Evolutionary conservation across 352 stramenopile species (phyloP).

Genomic region (Phytophthora syringae): DNA sequence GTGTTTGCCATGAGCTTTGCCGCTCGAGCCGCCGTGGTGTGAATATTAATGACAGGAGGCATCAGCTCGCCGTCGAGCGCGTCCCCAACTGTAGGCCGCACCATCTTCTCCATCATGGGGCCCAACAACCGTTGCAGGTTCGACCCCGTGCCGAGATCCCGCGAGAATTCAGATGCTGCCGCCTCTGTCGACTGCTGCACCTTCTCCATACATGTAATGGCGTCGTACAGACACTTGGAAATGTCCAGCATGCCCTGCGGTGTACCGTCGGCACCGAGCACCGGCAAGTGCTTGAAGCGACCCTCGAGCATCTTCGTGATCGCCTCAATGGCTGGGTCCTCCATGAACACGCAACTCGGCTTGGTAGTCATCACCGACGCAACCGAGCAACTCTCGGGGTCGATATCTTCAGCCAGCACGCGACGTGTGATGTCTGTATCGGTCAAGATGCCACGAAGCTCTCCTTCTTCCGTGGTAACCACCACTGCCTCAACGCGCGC

Average conservation of each 20-base stretch:
- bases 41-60: slow-evolving; percentile 77
- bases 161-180: slow-evolving; percentile 80
- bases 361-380: slow-evolving; percentile 87
- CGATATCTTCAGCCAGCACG: slow-evolving; percentile 82
- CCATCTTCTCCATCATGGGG: slow-evolving; percentile 92
- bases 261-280: slow-evolving; percentile 72
- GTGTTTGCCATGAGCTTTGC: slow-evolving; percentile 88
- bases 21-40: slow-evolving; percentile 71
- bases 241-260: slow-evolving; percentile 91
- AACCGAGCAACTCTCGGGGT: slow-evolving; percentile 81
- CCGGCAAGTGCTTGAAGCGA: slow-evolving; percentile 88
- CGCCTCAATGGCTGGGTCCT: slow-evolving; percentile 85
- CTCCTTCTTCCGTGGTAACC: slow-evolving; percentile 83
- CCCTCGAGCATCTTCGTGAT: slow-evolving; percentile 92
- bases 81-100: slow-evolving; percentile 81
- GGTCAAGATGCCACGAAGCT: slow-evolving; percentile 86
- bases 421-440: slow-evolving; percentile 88
- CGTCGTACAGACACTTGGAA: slow-evolving; percentile 90
- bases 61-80: slow-evolving; percentile 84
- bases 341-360: slow-evolving; percentile 78
- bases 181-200: slow-evolving; percentile 87
- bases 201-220: slow-evolving; percentile 87
- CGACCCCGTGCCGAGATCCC: slow-evolving; percentile 72
- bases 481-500: slow-evolving; percentile 87
- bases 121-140: slow-evolving; percentile 78